Evolutionary conservation across 108 stramenopile species (phyloP).

Genomic region (Nitzschia inconspicua): DNA sequence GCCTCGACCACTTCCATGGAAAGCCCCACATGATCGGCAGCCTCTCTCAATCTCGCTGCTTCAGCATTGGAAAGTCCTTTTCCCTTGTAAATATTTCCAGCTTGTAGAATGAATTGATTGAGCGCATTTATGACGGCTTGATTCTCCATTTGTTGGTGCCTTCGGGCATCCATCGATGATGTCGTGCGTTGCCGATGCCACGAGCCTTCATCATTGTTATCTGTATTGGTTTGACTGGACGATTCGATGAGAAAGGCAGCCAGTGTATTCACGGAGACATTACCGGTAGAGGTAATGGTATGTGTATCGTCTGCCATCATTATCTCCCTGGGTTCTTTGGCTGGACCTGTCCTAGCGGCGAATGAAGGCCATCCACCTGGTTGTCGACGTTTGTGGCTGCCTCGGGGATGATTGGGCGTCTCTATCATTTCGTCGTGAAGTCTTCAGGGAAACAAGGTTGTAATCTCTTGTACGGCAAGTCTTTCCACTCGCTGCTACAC

Average conservation of each 20-base stretch:
- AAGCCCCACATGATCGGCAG: constrained; percentile 27
- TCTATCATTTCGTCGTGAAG: too few relatives aligned
- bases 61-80: constrained; percentile 12
- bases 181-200: neutral
- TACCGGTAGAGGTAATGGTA: neutral
- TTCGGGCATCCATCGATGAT: neutral
- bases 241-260: constrained; percentile 17
- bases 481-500: too few relatives aligned
- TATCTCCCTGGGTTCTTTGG: too few relatives aligned
- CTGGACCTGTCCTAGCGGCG: too few relatives aligned
- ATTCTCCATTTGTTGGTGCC: neutral
- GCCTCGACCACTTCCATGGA: constrained; percentile 28
- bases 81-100: constrained; percentile 29
- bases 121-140: constrained; percentile 19
- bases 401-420: too few relatives aligned
- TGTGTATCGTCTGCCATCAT: neutral
- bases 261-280: constrained; percentile 14
- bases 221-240: neutral
- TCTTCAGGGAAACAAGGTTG: too few relatives aligned
- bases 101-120: constrained; percentile 35
- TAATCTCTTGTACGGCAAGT: too few relatives aligned
- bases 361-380: too few relatives aligned
- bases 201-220: neutral
- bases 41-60: constrained; percentile 14
- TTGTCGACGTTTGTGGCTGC: too few relatives aligned